Percentiles rank a stretch among this genome's conserved stretches.
These are phyloP conservation scores for Globisporangium abappressorium DNA, from an alignment of 352 stramenopile species.

Conservation along the genomic window DNA sequence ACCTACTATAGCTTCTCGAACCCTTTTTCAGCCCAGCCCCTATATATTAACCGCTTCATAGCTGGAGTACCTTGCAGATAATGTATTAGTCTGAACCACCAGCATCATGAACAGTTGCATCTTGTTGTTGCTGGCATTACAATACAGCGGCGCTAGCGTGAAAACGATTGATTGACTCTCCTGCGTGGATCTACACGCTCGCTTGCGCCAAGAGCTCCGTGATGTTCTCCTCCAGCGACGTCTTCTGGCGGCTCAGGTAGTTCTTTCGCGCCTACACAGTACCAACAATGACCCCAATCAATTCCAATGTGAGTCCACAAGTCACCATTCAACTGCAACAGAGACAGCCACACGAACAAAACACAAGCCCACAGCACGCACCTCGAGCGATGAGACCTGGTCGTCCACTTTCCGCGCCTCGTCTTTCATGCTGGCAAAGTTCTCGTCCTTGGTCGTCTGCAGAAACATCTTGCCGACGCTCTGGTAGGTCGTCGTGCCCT, in stretches of 20 bases:
- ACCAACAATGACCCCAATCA: neutral
- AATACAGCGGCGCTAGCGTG: neutral
- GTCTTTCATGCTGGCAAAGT: constrained; percentile 48
- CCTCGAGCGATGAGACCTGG: constrained; percentile 69
- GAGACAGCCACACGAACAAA: neutral
- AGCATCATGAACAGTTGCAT: neutral
- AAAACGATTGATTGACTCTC: neutral
- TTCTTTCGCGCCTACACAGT: constrained; percentile 58
- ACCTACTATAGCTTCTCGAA: neutral
- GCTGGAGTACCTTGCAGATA: neutral
- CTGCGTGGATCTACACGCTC: constrained; percentile 26
- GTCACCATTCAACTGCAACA: neutral
- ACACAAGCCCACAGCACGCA: constrained; percentile 13
- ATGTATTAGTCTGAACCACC: constrained; percentile 22
- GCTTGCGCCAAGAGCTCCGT: constrained; percentile 77
- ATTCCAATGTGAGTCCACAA: neutral
- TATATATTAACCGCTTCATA: neutral
- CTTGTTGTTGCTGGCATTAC: constrained; percentile 8
- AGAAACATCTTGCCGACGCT: constrained; percentile 87
- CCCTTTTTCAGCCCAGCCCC: neutral
- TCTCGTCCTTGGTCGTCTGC: constrained; percentile 53
- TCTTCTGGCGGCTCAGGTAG: constrained; percentile 78
- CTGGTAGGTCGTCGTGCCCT: constrained; percentile 61
- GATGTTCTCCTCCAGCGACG: constrained; percentile 79
- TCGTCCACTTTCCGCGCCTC: constrained; percentile 61